A percentile compares a stretch with the other conserved stretches of the same genome.
These are phyloP conservation scores for Phialophora verrucosa DNA, from an alignment of 2,329 filamentous ascomycete species.

Conservation along the genomic window DNA sequence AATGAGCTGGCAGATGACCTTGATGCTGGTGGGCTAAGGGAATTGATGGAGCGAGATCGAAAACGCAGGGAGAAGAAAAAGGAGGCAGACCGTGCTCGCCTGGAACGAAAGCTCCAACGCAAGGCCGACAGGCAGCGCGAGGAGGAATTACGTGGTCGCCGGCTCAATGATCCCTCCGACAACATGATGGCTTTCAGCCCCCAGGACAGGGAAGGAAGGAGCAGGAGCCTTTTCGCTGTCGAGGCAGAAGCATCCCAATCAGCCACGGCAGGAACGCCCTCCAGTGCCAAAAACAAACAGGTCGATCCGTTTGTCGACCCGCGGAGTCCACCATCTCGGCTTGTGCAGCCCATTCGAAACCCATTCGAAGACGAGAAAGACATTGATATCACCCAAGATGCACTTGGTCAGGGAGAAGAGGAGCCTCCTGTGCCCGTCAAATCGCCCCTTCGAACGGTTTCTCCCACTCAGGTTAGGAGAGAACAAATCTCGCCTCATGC, in stretches of 20 bases:
- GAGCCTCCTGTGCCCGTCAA: constrained; percentile 33
- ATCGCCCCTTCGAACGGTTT: constrained; percentile 35
- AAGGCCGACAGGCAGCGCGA: constrained; percentile 62
- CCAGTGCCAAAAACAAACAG: constrained; percentile 5
- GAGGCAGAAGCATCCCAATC: constrained; percentile 26
- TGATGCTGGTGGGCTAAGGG: constrained; percentile 80
- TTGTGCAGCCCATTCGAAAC: constrained; percentile 34
- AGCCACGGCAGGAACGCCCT: constrained; percentile 8
- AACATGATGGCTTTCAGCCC: constrained; percentile 57
- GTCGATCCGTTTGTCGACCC: constrained; percentile 33
- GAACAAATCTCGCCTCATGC: constrained; percentile 31
- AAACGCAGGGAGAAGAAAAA: constrained; percentile 78
- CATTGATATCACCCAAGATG: constrained; percentile 36
- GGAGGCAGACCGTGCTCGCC: constrained; percentile 69
- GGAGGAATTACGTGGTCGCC: constrained; percentile 54
- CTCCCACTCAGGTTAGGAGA: constrained; percentile 18
- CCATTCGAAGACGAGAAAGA: constrained; percentile 41
- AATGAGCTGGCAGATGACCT: constrained; percentile 80
- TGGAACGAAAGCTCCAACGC: constrained; percentile 55
- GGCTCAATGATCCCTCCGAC: constrained; percentile 4
- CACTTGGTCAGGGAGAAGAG: constrained; percentile 27
- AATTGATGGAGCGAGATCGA: constrained; percentile 87
- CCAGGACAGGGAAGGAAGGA: constrained; percentile 49
- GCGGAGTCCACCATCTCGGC: constrained; percentile 7
- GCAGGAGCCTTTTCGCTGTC: constrained; percentile 14